Evolutionary conservation across 768 basidiomycete genomes (phyloP), one percentile per base, ranked within the genome.

Genomic region (Tylopilus subfusipes): DNA sequence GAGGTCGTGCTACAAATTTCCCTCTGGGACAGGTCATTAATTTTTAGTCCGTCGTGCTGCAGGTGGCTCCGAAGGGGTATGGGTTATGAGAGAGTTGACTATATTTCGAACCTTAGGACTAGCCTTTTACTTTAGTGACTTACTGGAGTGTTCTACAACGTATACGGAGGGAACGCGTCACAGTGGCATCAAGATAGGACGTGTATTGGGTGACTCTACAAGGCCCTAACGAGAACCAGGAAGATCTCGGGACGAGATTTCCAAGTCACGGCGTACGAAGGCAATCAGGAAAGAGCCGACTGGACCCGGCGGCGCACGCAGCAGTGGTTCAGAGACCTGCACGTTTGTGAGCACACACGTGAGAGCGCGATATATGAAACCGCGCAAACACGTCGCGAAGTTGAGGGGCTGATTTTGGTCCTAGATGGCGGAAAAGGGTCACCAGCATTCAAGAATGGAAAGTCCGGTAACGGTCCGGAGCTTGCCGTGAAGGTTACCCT

Each of bases 371-470:
- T n/a, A 44, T 33, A 14, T 56, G 30, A 50, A 57, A 57, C 56
- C 8, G 13, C 14, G 16, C 38, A 24, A 13, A 29, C 40, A 27
- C 55, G 39, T 50, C 34, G 33, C 30, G 24, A 38, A 49, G 25
- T 42, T n/a, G n/a, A 29, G 33, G 42, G 36, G 12, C 31, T 53
- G 36, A 8, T 56, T 64, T 62, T 53, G 53, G 63, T 22, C 49
- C 39, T 5, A 42, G 12, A 9, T 5, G n/a, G 55, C 33, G 18
- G 54, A 52, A 60, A 58, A 49, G 21, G 42, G 24, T 22, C 45
- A 13, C 19, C 18, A 52, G 53, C 30, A 43, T 27, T 30, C 61
- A 13, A 29, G 57, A 63, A 55, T 54, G 58, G 64, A 63, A 65
- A 45, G 57, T 54, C 14, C 10, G 31, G 18, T 18, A 8, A 3